Evolutionary conservation across 805 yeast genomes (phyloP).

Genomic region (Saturnispora diversa): DNA sequence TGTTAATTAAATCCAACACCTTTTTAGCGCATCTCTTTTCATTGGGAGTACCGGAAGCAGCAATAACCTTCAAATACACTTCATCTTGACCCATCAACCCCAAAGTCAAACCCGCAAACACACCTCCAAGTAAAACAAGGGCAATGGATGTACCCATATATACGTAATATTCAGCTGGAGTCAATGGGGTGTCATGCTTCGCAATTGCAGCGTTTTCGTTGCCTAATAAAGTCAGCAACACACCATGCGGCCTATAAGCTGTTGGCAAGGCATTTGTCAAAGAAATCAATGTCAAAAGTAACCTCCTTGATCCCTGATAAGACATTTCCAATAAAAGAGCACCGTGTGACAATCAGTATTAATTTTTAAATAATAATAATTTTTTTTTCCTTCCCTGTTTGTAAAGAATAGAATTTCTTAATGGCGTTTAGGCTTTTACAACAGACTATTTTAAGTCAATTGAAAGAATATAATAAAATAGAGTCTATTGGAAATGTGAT

Average conservation of each 20-base stretch:
- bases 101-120: slow-evolving; percentile 90
- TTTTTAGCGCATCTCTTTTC: slow-evolving; percentile 65
- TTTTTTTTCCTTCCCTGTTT: too few species aligned
- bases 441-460: not conserved
- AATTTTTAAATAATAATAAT: too few species aligned
- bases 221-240: not conserved
- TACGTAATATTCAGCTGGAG: slow-evolving; percentile 34
- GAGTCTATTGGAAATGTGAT: not conserved
- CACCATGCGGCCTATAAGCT: slow-evolving; percentile 11
- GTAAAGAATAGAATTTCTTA: too few species aligned
- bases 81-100: slow-evolving; percentile 98
- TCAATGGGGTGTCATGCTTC: slow-evolving; percentile 18
- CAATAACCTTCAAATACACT: slow-evolving; percentile 82
- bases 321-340: too few species aligned
- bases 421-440: too few species aligned
- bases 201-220: slow-evolving; percentile 2
- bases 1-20: slow-evolving; percentile 62
- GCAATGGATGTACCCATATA: slow-evolving; percentile 47
- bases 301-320: slow-evolving; percentile 5
- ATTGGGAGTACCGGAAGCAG: slow-evolving; percentile 67
- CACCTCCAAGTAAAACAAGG: slow-evolving; percentile 72
- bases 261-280: slow-evolving; percentile 14
- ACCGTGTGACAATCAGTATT: too few species aligned
- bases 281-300: slow-evolving; percentile 8
- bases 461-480: not conserved